A percentile compares a stretch with the other conserved stretches of the same genome.
These are phyloP conservation scores for Nicotiana tomentosiformis DNA, from an alignment of 257 asterid species.

Conservation along the genomic window DNA sequence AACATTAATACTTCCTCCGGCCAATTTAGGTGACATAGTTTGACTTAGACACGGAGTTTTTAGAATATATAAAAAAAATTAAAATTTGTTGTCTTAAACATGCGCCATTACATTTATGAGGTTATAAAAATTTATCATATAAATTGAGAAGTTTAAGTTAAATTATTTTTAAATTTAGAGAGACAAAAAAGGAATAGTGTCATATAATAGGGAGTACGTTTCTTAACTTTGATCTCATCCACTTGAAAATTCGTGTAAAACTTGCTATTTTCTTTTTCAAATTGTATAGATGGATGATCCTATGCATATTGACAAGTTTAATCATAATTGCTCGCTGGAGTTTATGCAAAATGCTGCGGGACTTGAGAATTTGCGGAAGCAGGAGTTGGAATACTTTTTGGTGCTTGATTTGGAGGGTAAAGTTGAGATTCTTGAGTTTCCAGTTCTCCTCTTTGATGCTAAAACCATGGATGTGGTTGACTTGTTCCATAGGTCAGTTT, in stretches of 20 bases:
- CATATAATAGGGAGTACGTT: background rate
- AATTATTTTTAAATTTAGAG: no score
- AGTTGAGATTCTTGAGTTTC: slow-evolving; percentile 92
- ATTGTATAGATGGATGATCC: slow-evolving; percentile 62
- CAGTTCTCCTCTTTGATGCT: slow-evolving; percentile 73
- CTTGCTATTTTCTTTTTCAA: background rate
- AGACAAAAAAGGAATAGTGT: no score
- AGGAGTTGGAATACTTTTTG: slow-evolving; percentile 70
- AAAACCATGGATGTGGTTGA: slow-evolving; percentile 69
- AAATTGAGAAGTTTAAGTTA: no score
- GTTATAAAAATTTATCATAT: no score
- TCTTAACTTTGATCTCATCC: background rate
- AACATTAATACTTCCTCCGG: no score
- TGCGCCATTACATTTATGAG: no score
- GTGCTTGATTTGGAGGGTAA: slow-evolving; percentile 99
- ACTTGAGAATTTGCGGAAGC: slow-evolving; percentile 32
- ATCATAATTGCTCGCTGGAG: slow-evolving; percentile 53
- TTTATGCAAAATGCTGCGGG: slow-evolving; percentile 23
- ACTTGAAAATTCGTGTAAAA: no score
- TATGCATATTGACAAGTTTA: slow-evolving; percentile 55
- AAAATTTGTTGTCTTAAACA: no score
- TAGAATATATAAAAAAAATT: no score
- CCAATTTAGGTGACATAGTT: no score
- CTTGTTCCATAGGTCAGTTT: slow-evolving; percentile 72
- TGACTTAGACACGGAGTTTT: no score